Evolutionary conservation across 2,329 filamentous ascomycete genomes (phyloP).

Genomic region (Diaporthe nobilis): DNA sequence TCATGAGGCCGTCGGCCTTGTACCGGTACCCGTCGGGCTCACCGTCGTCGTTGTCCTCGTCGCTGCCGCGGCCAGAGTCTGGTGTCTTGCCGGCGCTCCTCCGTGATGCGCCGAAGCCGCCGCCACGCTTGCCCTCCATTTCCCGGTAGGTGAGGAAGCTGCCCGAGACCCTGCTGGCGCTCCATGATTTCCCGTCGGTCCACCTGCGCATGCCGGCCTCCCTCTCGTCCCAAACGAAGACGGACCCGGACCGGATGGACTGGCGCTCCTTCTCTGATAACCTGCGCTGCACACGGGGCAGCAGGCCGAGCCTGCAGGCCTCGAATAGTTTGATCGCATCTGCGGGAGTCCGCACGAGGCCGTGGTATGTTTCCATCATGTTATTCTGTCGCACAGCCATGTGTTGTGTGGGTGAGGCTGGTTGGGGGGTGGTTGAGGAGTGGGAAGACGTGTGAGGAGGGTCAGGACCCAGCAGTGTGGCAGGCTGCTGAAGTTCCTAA

Average conservation of each 20-base stretch:
- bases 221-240: conserved; percentile 99
- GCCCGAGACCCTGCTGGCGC: conserved; percentile 94
- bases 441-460: conserved; percentile 27
- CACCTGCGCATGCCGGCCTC: conserved; percentile 98
- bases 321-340: conserved; percentile 99
- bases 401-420: conserved; percentile 12
- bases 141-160: conserved; percentile 98
- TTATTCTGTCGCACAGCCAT: conserved; percentile 43
- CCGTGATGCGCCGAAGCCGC: conserved; percentile 74
- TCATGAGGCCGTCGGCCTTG: conserved; percentile 98
- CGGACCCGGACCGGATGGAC: conserved; percentile 94
- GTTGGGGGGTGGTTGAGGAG: conserved; percentile 15
- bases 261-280: conserved; percentile 97
- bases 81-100: conserved; percentile 80
- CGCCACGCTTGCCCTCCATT: conserved; percentile 98
- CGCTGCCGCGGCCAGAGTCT: conserved; percentile 84
- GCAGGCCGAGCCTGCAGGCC: conserved; percentile 88
- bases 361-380: conserved; percentile 96
- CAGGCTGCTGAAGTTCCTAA: conserved; percentile 37
- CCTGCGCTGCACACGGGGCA: conserved; percentile 92
- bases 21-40: conserved; percentile 94
- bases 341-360: conserved; percentile 92
- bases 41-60: conserved; percentile 87
- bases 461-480: conserved; percentile 34
- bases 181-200: conserved; percentile 99